Percentiles rank a stretch among this genome's conserved stretches.
Evolutionary conservation across 179 eudicot species (phyloP).

Genomic region (Heliamphora pulchella): DNA sequence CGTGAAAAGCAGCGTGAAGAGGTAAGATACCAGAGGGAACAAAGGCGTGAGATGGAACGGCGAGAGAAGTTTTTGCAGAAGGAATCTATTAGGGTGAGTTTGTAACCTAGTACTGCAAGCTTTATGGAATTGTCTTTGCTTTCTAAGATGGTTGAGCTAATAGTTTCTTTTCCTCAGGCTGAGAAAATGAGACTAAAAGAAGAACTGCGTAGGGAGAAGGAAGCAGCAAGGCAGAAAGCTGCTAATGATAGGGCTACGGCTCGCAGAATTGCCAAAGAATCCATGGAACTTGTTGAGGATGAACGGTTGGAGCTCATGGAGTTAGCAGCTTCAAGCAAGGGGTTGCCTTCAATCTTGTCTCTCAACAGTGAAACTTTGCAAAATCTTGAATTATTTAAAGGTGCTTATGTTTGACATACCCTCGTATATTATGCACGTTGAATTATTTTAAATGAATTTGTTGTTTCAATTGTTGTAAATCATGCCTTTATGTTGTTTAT

Average conservation of each 20-base stretch:
- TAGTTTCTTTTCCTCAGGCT: conserved; percentile 33
- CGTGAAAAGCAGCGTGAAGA: conserved; percentile 91
- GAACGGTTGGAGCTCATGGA: conserved; percentile 92
- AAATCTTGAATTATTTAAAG: conserved; percentile 63
- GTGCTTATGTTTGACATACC: conserved; percentile 25
- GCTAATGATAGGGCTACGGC: conserved; percentile 91
- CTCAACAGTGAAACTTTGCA: conserved; percentile 72
- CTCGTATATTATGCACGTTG: not conserved
- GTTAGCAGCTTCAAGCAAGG: conserved; percentile 63
- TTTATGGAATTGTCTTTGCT: conserved; percentile 9
- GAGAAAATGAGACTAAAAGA: conserved; percentile 82
- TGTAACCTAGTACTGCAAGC: not conserved
- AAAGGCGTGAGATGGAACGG: conserved; percentile 88
- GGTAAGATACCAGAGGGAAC: conserved; percentile 77
- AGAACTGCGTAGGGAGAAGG: conserved; percentile 76
- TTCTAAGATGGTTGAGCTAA: not conserved
- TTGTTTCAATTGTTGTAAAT: not conserved
- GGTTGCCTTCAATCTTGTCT: conserved; percentile 63
- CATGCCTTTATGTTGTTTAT: not conserved
- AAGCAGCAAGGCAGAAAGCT: conserved; percentile 86
- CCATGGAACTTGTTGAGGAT: conserved; percentile 82
- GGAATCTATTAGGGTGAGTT: conserved; percentile 67
- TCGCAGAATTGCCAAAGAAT: conserved; percentile 84
- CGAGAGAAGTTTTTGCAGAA: conserved; percentile 64
- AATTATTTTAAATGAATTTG: not conserved